Evolutionary conservation across 805 yeast genomes (phyloP).

Genomic region (Spencermartinsiella europaea): DNA sequence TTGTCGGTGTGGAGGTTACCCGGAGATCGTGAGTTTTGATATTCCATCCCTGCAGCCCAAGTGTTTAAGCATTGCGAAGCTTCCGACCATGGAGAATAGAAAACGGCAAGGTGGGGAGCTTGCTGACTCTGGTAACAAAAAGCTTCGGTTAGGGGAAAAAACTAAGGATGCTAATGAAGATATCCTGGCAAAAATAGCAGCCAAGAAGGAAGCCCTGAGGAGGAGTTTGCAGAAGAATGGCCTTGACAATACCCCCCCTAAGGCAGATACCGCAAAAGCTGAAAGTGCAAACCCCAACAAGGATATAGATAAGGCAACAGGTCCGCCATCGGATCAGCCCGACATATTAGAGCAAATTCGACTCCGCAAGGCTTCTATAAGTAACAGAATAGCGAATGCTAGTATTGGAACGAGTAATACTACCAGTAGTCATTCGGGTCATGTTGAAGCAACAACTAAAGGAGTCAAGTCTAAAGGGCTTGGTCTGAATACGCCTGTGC

Average conservation of each 20-base stretch:
- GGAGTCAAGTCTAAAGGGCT: not conserved
- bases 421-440: not conserved
- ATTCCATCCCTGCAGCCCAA: no score
- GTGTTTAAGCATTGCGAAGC: no score
- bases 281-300: not conserved
- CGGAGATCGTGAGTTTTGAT: no score
- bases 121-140: not conserved
- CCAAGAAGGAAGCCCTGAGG: not conserved
- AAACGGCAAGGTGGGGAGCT: not conserved
- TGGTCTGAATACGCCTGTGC: conserved; percentile 30
- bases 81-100: not conserved
- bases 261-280: not conserved
- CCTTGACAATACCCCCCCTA: not conserved
- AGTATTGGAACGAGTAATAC: not conserved
- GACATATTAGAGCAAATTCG: not conserved
- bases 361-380: not conserved
- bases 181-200: not conserved
- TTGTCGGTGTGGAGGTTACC: no score
- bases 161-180: not conserved
- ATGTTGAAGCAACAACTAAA: not conserved
- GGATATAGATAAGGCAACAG: not conserved
- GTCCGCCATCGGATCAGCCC: not conserved
- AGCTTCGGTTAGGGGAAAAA: not conserved
- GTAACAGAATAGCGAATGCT: not conserved
- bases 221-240: not conserved